phyloP scores from a whole-genome alignment of 768 basidiomycete species.

The Chlorophyllum brunneum region DNA sequence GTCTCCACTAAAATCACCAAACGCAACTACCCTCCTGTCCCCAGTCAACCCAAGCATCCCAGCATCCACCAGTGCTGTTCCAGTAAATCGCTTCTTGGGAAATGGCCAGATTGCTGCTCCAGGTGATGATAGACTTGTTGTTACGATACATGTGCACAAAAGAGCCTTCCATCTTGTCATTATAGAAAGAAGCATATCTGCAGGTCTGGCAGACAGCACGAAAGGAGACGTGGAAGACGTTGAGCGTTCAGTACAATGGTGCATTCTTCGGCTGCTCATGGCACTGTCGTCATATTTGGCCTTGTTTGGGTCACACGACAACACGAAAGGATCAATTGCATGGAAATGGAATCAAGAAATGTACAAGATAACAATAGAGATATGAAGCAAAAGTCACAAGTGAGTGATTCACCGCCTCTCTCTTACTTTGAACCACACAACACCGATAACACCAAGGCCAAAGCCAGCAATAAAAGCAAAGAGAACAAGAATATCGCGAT shows the following conservation, averaged over 20 bases:
- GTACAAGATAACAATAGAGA: not conserved
- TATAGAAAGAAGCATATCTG: not conserved
- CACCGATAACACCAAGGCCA: conserved; percentile 61
- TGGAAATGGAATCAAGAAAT: not conserved
- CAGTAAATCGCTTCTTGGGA: conserved; percentile 77
- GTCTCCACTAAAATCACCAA: conserved; percentile 95
- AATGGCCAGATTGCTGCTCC: conserved; percentile 65
- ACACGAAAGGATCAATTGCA: too few species aligned
- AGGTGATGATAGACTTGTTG: not conserved
- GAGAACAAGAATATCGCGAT: conserved; percentile 82
- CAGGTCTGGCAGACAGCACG: not conserved
- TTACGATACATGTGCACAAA: not conserved
- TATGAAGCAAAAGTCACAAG: not conserved
- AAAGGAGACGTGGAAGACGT: not conserved
- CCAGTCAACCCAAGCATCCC: conserved; percentile 75
- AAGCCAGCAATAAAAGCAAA: conserved; percentile 87
- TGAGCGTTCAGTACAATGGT: not conserved
- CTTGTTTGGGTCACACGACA: not conserved
- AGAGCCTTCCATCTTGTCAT: not conserved
- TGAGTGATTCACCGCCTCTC: conserved; percentile 59
- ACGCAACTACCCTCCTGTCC: conserved; percentile 77
- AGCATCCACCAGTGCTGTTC: conserved; percentile 75
- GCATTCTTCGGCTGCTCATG: not conserved
- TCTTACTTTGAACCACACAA: conserved; percentile 75
- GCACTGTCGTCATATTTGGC: conserved; percentile 1